Evolutionary conservation across 176 grass and related monocot genomes (phyloP), one percentile per base, ranked within the genome.

Genomic region (Aegilops sharonensis): DNA sequence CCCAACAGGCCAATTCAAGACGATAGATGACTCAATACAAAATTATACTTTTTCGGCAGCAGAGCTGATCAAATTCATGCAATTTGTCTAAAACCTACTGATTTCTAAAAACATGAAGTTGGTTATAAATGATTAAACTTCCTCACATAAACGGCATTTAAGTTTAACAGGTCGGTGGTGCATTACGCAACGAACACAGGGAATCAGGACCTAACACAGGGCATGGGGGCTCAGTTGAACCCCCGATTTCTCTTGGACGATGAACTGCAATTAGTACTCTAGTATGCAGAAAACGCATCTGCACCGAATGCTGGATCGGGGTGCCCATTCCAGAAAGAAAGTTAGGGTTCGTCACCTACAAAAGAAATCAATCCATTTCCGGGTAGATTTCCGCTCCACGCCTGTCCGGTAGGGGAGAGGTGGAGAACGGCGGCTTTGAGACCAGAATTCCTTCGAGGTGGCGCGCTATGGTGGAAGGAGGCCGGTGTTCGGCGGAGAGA

Each of bases 321-420:
- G 43, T 52, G 72, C 29, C 45, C 25, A 76, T 18, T 10, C 45
- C 72, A 31, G 72, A 76, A 75, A 31, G 43, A 52, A 52, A 45
- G 45, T 54, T 76, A 76, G 72, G 72, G 72, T 52, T 76, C 72
- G 14, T 77, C 47, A 77, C 74, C 74, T 77, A 77, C 47, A 56
- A 11, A 56, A 77, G 47, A 77, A 77, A 57, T 77, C 74, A 56
- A 77, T 77, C 47, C 74, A 77, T 77, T 56, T 21, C 47, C 74
- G 17, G 27, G 74, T 77, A 21, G 74, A 77, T 77, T 56, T 77
- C 74, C 47, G 17, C 74, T 21, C 29, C 74, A 34, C 47, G 47
- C 74, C 9, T 77, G 27, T 77, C 73, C 45, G 34, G 74, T 77
- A 0, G 47, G 18, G 47, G 47, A 56, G 74, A 32, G 27, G 43